Evolutionary conservation across 495 filamentous ascomycete species (phyloP).

Genomic region (Podospora didyma): DNA sequence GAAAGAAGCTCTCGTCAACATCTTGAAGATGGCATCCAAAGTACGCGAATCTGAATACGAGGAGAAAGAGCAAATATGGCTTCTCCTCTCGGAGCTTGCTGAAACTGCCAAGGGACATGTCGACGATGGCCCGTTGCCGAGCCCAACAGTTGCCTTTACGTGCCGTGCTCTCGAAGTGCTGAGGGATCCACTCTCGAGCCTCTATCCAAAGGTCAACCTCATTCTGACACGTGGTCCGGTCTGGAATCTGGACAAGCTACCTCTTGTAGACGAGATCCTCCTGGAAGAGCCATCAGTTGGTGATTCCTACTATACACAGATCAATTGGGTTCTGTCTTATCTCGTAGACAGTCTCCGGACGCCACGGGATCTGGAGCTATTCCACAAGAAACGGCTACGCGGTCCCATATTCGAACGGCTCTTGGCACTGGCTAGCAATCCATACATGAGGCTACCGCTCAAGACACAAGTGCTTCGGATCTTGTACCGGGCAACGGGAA

Average conservation of each 20-base stretch:
- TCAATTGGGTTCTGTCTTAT: slow-evolving; percentile 76
- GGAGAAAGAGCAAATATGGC: slow-evolving; percentile 70
- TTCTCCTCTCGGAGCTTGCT: slow-evolving; percentile 71
- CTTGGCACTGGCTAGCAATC: slow-evolving; percentile 65
- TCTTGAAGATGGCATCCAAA: slow-evolving; percentile 60
- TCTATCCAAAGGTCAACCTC: slow-evolving; percentile 83
- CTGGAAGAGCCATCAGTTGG: slow-evolving; percentile 65
- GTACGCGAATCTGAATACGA: slow-evolving; percentile 66
- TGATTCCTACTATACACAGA: slow-evolving; percentile 70
- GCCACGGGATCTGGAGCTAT: slow-evolving; percentile 69
- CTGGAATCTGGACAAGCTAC: slow-evolving; percentile 72
- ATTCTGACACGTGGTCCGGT: slow-evolving; percentile 72
- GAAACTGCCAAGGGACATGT: slow-evolving; percentile 61
- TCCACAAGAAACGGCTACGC: slow-evolving; percentile 59
- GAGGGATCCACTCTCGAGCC: slow-evolving; percentile 69
- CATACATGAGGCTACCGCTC: slow-evolving; percentile 53
- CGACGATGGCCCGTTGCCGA: slow-evolving; percentile 59
- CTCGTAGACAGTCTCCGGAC: slow-evolving; percentile 60
- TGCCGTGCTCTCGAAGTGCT: slow-evolving; percentile 64
- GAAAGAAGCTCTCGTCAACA: slow-evolving; percentile 65
- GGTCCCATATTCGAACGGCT: slow-evolving; percentile 67
- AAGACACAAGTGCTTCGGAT: slow-evolving; percentile 68
- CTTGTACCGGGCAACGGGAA: slow-evolving; percentile 65
- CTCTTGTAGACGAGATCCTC: slow-evolving; percentile 70
- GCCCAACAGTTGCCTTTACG: slow-evolving; percentile 69